Base-by-base conservation (phyloP, 2,329 filamentous ascomycete species). In the Simplicillium aogashimaense region DNA sequence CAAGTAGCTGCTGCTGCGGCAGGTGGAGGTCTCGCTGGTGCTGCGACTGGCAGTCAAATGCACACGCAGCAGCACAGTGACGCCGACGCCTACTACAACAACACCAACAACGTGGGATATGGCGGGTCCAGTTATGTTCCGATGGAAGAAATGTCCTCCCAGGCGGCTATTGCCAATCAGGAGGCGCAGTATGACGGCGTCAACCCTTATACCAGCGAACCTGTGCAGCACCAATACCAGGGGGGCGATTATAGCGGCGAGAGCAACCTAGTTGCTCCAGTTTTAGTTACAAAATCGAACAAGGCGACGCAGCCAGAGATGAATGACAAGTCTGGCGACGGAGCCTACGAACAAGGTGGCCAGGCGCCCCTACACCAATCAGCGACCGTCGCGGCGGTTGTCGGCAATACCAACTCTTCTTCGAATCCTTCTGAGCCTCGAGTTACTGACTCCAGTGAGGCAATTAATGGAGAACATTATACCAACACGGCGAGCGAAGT, bases 1-100 rank as follows among this genome's bases (percentile, higher is more conserved):
- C 74, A 79, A 54, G 60, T 77, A 52, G 68, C 75, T 49, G 77
- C 74, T 41, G 74, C 74, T 41, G 74, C 74, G 37, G 72, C 78
- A 20, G 72, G 68, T 35, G 72, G 69, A 33, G 59, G 76, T 9
- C 72, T 77, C 1, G 44, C 37, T 35, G 69, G 56, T 13, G 20
- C 20, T 5, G 20, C 20, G 6, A 9, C 20, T 25, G 20, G 20
- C 20, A 25, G 20, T 25, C 20, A 25, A 6, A 6, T 25, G 20
- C 20, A 25, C 20, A 25, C 5, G 20, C 20, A 25, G 20, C 53
- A 59, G 45, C 59, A 64, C 43, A 58, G 57, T 30, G 53, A 50
- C 42, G 56, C 63, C 33, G 52, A 55, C 14, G 37, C 36, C 18
- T 46, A 49, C 35, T 42, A 51, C 14, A 37, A 46, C 33, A 45